Evolutionary conservation across 106 monocot species (phyloP).

Genomic region (Dendrobium catenatum): DNA sequence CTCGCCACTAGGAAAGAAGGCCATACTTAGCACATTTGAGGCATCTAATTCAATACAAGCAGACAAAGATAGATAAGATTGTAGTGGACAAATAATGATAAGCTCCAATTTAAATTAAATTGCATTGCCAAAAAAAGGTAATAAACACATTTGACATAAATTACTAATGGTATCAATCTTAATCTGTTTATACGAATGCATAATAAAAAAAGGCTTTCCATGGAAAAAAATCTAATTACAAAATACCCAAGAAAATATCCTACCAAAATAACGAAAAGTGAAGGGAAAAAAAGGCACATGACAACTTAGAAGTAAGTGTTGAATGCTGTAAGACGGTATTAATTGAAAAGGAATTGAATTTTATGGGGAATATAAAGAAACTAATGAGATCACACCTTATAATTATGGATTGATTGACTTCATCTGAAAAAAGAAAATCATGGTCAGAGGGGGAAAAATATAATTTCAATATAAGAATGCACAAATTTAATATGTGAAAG

Average conservation of each 20-base stretch:
- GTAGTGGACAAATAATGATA: no score
- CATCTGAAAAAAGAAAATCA: constrained; percentile 61
- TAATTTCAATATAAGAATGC: constrained; percentile 8
- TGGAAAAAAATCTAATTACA: neutral
- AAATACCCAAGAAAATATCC: neutral
- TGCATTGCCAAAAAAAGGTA: neutral
- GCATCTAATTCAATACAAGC: neutral
- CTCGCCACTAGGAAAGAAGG: constrained; percentile 63
- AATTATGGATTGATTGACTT: constrained; percentile 95
- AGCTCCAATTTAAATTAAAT: neutral
- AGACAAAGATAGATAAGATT: no score
- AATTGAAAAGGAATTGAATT: neutral
- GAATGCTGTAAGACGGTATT: neutral
- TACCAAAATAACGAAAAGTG: neutral
- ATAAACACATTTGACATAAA: neutral
- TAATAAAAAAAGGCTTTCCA: neutral
- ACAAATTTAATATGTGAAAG: constrained; percentile 5
- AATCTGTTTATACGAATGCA: neutral
- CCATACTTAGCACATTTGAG: neutral
- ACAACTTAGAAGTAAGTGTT: neutral
- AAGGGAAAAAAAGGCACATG: neutral
- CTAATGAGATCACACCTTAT: constrained; percentile 58
- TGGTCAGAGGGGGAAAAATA: neutral
- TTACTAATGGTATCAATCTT: neutral
- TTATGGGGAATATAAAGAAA: neutral